Evolutionary conservation across 2,329 filamentous ascomycete genomes (phyloP).

Genomic region (Ophiostoma piceae): DNA sequence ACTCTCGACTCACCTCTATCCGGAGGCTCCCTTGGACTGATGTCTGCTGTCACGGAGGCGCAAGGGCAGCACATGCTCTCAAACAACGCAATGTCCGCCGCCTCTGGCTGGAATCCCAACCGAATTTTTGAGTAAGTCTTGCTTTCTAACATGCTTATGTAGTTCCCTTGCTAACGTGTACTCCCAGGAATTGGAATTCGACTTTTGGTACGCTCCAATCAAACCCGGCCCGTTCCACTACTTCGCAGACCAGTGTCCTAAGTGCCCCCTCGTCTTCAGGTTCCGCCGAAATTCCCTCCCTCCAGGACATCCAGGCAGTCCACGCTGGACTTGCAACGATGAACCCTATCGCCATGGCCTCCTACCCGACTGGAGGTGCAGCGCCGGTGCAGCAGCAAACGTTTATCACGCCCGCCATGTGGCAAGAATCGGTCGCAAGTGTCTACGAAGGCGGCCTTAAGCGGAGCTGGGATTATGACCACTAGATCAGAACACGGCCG

Average conservation of each 20-base stretch:
- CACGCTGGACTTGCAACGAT: conserved; percentile 42
- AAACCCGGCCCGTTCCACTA: conserved; percentile 41
- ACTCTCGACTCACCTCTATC: conserved; percentile 60
- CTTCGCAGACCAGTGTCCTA: conserved; percentile 47
- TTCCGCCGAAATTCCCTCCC: conserved; percentile 49
- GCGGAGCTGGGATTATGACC: conserved; percentile 55
- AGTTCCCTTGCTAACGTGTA: not conserved
- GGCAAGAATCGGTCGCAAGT: conserved; percentile 65
- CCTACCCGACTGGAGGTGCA: conserved; percentile 44
- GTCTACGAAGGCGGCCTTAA: conserved; percentile 63
- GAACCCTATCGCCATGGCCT: conserved; percentile 43
- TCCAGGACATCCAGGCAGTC: conserved; percentile 50
- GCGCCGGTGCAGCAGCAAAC: conserved; percentile 39
- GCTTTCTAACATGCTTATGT: not conserved
- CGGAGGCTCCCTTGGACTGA: conserved; percentile 67
- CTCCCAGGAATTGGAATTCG: conserved; percentile 85
- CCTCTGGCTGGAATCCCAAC: conserved; percentile 73
- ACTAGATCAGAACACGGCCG: not conserved
- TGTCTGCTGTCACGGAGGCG: conserved; percentile 54
- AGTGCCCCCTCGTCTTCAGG: conserved; percentile 50
- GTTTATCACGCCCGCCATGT: conserved; percentile 67
- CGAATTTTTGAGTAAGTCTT: conserved; percentile 79
- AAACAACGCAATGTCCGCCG: conserved; percentile 48
- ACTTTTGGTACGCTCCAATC: conserved; percentile 73
- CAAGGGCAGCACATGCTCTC: conserved; percentile 45